Percentiles rank a stretch among this genome's conserved stretches.
Evolutionary conservation across 208 protist species (phyloP).

Genomic region (Trypanosoma conorhini): DNA sequence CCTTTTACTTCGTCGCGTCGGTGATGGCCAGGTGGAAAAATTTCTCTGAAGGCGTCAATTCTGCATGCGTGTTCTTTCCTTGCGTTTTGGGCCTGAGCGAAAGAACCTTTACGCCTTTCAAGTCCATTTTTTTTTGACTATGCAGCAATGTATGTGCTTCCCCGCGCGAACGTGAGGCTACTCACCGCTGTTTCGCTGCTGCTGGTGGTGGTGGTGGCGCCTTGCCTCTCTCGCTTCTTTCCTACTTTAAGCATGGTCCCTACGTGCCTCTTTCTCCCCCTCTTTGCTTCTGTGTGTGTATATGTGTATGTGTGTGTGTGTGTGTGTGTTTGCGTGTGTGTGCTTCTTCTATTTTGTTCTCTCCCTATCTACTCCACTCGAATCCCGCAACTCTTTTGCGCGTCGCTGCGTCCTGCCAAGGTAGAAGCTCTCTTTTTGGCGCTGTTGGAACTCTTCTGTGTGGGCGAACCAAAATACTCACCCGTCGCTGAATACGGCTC

Average conservation of each 20-base stretch:
- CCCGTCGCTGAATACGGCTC: background rate
- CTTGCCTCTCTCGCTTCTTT: too few species aligned
- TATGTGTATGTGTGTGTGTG: constrained; percentile 20
- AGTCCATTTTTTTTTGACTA: background rate
- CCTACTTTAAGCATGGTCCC: too few species aligned
- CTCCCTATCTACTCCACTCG: background rate
- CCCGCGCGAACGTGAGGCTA: background rate
- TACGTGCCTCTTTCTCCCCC: too few species aligned
- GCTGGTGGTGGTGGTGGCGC: too few species aligned
- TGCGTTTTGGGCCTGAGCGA: background rate
- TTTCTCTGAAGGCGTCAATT: background rate
- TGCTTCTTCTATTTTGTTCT: constrained; percentile 10
- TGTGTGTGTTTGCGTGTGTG: background rate
- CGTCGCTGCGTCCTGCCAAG: background rate
- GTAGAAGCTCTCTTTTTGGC: background rate
- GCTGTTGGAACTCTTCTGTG: constrained; percentile 2
- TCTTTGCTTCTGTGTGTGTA: constrained; percentile 6
- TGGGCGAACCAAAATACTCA: background rate
- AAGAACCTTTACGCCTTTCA: background rate
- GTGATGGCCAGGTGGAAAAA: background rate
- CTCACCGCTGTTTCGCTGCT: background rate
- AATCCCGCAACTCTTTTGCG: background rate
- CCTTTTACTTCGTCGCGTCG: background rate
- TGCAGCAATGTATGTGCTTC: background rate
- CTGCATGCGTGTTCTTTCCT: background rate